A percentile compares a stretch with the other conserved stretches of the same genome.
Evolutionary conservation across 495 filamentous ascomycete species (phyloP).

Genomic region (Xylaria telfairii): DNA sequence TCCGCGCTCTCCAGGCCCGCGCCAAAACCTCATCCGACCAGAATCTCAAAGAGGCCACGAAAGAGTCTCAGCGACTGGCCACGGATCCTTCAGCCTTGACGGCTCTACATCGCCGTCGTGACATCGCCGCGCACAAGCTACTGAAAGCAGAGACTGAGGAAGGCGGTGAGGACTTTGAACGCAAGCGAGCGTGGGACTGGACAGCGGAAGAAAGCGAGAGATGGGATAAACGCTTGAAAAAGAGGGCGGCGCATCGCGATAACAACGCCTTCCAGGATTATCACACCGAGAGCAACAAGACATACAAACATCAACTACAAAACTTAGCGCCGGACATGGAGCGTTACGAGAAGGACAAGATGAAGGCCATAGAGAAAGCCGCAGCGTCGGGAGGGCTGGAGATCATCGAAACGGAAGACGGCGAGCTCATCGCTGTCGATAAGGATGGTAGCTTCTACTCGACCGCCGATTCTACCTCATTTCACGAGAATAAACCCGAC

Average conservation of each 20-base stretch:
- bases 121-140: slow-evolving; percentile 88
- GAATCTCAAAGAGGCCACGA: slow-evolving; percentile 83
- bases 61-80: slow-evolving; percentile 79
- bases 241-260: slow-evolving; percentile 82
- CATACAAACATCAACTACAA: slow-evolving; percentile 89
- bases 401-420: slow-evolving; percentile 91
- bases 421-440: slow-evolving; percentile 93
- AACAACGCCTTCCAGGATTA: slow-evolving; percentile 93
- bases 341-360: slow-evolving; percentile 83
- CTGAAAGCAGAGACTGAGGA: slow-evolving; percentile 89
- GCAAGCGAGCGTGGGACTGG: slow-evolving; percentile 98
- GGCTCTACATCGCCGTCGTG: slow-evolving; percentile 77
- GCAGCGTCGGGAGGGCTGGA: slow-evolving; percentile 80
- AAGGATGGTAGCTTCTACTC: slow-evolving; percentile 89
- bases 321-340: slow-evolving; percentile 75
- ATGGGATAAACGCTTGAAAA: slow-evolving; percentile 89
- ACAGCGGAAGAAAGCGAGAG: slow-evolving; percentile 90
- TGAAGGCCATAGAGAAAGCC: slow-evolving; percentile 80
- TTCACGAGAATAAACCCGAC: slow-evolving; percentile 84
- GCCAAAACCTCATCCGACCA: slow-evolving; percentile 78
- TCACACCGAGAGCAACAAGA: slow-evolving; percentile 80
- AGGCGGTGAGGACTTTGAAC: slow-evolving; percentile 89
- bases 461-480: slow-evolving; percentile 79
- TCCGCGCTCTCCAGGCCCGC: slow-evolving; percentile 85
- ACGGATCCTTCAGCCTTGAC: slow-evolving; percentile 76